Conservation (phyloP, 371 early-diverging fungal genomes). For the Rhizopus microsporus region DNA sequence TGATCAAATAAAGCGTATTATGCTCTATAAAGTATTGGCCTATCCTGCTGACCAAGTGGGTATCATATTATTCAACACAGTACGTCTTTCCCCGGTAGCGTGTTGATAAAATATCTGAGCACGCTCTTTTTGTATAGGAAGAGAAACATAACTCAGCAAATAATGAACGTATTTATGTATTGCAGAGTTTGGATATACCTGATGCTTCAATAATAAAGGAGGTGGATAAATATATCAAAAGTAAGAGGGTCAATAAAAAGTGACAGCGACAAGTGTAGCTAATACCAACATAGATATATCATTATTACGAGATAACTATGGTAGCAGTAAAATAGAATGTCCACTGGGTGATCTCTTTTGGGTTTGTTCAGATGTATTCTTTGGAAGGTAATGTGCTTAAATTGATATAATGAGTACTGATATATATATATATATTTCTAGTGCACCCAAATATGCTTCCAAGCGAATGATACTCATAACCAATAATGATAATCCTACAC, state of each 20-base stretch:
- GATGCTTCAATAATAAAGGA: constrained; percentile 64
- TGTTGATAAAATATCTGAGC: background rate
- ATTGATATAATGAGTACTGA: background rate
- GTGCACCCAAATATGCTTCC: constrained; percentile 50
- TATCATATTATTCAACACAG: constrained; percentile 67
- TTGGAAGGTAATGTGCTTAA: constrained; percentile 41
- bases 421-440: constrained; percentile 6
- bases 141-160: constrained; percentile 46
- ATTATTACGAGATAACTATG: constrained; percentile 50
- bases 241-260: constrained; percentile 29
- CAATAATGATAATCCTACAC: constrained; percentile 65
- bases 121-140: constrained; percentile 16
- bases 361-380: constrained; percentile 61
- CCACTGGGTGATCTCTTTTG: constrained; percentile 66
- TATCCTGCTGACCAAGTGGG: constrained; percentile 62
- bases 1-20: constrained; percentile 46
- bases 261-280: background rate
- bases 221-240: constrained; percentile 54
- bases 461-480: constrained; percentile 73
- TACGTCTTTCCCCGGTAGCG: constrained; percentile 24
- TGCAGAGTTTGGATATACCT: constrained; percentile 64
- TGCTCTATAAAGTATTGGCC: constrained; percentile 58
- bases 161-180: constrained; percentile 60
- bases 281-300: constrained; percentile 8
- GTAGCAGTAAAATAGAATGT: constrained; percentile 49